phyloP scores from a whole-genome alignment of 805 yeast genomes.

The Saitoella complicata region DNA sequence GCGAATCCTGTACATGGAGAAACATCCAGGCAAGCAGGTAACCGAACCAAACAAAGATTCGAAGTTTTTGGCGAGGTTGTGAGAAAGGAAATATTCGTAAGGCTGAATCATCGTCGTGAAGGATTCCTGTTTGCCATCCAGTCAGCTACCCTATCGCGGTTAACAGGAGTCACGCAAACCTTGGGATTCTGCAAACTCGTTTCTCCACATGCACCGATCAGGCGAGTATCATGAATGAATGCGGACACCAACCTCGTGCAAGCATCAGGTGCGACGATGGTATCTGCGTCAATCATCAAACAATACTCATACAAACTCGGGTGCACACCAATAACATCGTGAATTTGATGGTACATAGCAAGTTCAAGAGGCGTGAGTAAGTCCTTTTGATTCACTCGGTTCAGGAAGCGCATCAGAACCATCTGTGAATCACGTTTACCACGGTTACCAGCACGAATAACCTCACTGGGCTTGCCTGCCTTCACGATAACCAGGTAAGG shows the following conservation, averaged over 20 bases:
- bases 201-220: slow-evolving; percentile 50
- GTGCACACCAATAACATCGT: slow-evolving; percentile 42
- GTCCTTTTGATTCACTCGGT: slow-evolving; percentile 42
- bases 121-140: slow-evolving; percentile 16
- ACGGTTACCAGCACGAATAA: slow-evolving; percentile 42
- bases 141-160: too few species aligned
- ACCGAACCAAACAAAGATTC: slow-evolving; percentile 48
- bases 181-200: slow-evolving; percentile 39
- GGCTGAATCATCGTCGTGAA: slow-evolving; percentile 48
- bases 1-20: slow-evolving; percentile 40
- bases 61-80: slow-evolving; percentile 46
- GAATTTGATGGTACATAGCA: slow-evolving; percentile 37
- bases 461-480: slow-evolving; percentile 46
- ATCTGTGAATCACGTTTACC: slow-evolving; percentile 53
- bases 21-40: slow-evolving; percentile 53
- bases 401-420: slow-evolving; percentile 43
- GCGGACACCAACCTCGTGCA: slow-evolving; percentile 40
- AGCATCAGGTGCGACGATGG: slow-evolving; percentile 38
- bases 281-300: slow-evolving; percentile 45
- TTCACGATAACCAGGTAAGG: slow-evolving; percentile 42
- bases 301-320: slow-evolving; percentile 39
- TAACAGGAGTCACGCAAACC: background rate
- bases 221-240: slow-evolving; percentile 36
- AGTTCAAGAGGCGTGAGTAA: slow-evolving; percentile 45
- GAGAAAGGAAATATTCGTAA: slow-evolving; percentile 47